Base-by-base conservation (phyloP, 2,329 filamentous ascomycete species). In the Colletotrichum musae region DNA sequence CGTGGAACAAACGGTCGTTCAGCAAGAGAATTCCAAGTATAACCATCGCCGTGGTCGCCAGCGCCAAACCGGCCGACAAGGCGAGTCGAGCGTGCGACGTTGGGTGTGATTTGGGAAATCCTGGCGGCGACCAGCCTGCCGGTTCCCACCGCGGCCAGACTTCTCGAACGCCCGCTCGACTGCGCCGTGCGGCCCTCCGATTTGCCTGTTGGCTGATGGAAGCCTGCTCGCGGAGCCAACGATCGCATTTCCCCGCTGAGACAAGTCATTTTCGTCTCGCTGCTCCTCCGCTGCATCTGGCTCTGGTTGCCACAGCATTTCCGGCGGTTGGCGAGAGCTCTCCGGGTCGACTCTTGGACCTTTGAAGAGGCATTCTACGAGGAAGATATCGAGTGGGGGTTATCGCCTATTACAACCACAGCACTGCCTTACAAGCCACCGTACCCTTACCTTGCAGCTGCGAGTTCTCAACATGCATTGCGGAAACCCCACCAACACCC, bases 151-250 rank as follows among this genome's bases (percentile, higher is more conserved):
- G 64, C 64, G 57, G 68, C 58, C 53, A 58, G 64, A 50, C 64
- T 58, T 52, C 53, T 58, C 58, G 50, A 71, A 70, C 70, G 70
- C 68, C 68, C 70, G 70, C 70, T 69, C 70, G 58, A 43, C 70
- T 71, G 70, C 70, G 65, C 57, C 18, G 60, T 63, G 53, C 63
- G 52, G 53, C 43, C 48, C 64, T 72, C 58, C 66, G 59, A 72
- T 72, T 69, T 72, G 70, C 51, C 69, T 68, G 54, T 70, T 68
- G 57, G 58, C 28, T 50, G 57, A 43, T 32, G 45, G 56, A 66
- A 57, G 66, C 66, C 48, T 66, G 66, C 66, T 66, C 51, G 26
- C 67, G 56, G 50, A 58, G 50, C 41, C 67, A 28, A 61, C 50
- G 51, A 61, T 58, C 45, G 45, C 57, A 47, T 60, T 67, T 60